A percentile compares a stretch with the other conserved stretches of the same genome.
Conservation (phyloP, 2,329 filamentous ascomycete species). For the Talaromyces sp. region DNA sequence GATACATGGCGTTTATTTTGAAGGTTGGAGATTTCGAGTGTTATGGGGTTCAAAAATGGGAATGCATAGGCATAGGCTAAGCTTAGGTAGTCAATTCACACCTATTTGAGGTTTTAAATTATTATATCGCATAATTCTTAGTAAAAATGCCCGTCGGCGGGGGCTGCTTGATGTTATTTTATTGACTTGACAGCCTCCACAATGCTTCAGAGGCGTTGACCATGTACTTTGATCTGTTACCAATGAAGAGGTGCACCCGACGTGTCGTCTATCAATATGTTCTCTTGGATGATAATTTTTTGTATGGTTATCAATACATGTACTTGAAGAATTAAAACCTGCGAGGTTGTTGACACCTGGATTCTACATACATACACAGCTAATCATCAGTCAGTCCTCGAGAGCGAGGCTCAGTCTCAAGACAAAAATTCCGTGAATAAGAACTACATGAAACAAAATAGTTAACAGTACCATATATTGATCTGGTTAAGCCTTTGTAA, state of each 20-base stretch:
- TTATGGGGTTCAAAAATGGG: neutral
- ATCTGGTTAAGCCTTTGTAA: no score
- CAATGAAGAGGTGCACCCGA: neutral
- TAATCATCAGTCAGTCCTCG: no score
- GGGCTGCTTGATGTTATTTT: no score
- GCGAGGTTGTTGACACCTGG: neutral
- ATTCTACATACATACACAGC: neutral
- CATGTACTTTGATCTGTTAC: neutral
- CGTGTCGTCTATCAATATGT: neutral
- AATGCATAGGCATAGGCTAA: neutral
- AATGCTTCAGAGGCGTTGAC: neutral
- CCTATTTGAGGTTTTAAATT: neutral
- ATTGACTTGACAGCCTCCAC: neutral
- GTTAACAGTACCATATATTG: no score
- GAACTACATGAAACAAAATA: no score
- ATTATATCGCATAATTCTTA: neutral
- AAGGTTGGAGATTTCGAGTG: neutral
- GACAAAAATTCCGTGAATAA: neutral
- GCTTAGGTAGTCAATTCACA: neutral
- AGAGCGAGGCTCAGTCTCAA: neutral
- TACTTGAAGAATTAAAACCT: neutral
- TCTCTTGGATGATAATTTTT: neutral
- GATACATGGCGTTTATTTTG: neutral
- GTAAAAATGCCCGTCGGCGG: no score
- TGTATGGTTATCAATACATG: neutral